Evolutionary conservation across 2,329 filamentous ascomycete genomes (phyloP).

Genomic region (Cytospora schulzeri): DNA sequence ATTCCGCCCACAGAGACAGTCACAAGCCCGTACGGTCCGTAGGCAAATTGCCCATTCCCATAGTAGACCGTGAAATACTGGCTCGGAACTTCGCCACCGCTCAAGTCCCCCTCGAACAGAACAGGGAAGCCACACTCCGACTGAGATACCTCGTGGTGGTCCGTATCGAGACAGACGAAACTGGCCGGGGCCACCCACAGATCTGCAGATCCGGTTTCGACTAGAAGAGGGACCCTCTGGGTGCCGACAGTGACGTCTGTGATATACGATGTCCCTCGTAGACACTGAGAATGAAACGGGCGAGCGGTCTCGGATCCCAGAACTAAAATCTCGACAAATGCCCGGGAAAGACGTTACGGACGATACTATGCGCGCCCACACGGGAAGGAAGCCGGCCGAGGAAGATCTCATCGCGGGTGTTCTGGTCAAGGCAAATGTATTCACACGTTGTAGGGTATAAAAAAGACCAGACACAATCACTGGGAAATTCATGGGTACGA

Average conservation of each 20-base stretch:
- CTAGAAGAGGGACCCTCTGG: conserved; percentile 32
- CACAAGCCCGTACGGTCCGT: conserved; percentile 20
- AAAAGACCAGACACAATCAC: not conserved
- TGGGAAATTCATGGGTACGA: not conserved
- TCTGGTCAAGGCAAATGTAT: not conserved
- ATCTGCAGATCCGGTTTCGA: conserved; percentile 35
- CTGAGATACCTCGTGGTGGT: not conserved
- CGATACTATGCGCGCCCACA: not conserved
- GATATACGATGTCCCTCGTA: conserved; percentile 30
- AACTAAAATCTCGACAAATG: too few species aligned
- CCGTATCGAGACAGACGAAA: conserved; percentile 22
- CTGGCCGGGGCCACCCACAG: conserved; percentile 18
- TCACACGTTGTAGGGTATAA: not conserved
- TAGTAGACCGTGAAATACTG: conserved; percentile 24
- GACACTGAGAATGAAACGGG: not conserved
- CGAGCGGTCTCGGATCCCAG: not conserved
- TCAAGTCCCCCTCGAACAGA: conserved; percentile 1
- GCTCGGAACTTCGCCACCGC: conserved; percentile 2
- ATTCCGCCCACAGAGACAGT: conserved; percentile 15
- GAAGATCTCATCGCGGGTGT: not conserved
- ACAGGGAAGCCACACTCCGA: conserved; percentile 10
- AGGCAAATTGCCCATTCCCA: conserved; percentile 17
- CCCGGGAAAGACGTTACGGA: not conserved
- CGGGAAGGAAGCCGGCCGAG: not conserved
- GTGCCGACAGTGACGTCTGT: conserved; percentile 33